Conservation (phyloP, 169 alveolate species). For the Plasmodium billcollinsi region DNA sequence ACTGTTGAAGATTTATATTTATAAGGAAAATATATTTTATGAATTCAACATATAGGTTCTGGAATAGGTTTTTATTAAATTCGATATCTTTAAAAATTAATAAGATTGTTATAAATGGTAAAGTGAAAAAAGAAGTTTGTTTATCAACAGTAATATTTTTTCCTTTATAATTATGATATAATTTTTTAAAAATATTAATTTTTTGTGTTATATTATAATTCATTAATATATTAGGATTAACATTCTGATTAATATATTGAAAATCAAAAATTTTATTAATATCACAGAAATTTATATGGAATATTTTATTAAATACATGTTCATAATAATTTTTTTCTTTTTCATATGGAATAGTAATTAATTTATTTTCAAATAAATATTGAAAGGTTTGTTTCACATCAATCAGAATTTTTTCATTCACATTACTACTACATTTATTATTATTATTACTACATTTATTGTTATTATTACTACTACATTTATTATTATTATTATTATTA, state of each 20-base stretch:
- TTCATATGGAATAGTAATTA: slow-evolving; percentile 40
- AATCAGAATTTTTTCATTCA: slow-evolving; percentile 3
- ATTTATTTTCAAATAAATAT: slow-evolving; percentile 55
- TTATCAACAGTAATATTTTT: neutral
- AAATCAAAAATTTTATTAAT: slow-evolving; percentile 21
- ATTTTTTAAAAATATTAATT: slow-evolving; percentile 25
- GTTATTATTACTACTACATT: too few species aligned
- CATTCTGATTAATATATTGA: slow-evolving; percentile 12
- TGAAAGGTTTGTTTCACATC: slow-evolving; percentile 51
- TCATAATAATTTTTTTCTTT: slow-evolving; percentile 33
- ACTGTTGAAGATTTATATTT: slow-evolving; percentile 28
- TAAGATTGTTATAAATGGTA: slow-evolving; percentile 59
- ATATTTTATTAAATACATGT: slow-evolving; percentile 26
- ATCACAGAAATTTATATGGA: slow-evolving; percentile 6
- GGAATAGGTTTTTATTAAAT: slow-evolving; percentile 35
- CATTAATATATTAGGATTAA: slow-evolving; percentile 27
- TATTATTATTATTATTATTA: neutral
- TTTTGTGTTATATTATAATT: slow-evolving; percentile 34
- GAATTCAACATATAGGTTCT: slow-evolving; percentile 31
- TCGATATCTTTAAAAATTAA: slow-evolving; percentile 42
- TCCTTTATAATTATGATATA: slow-evolving; percentile 18
- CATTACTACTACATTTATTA: neutral
- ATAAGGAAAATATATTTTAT: slow-evolving; percentile 54
- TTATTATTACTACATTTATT: neutral
- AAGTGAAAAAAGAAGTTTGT: slow-evolving; percentile 5